Conservation (phyloP, 2,329 filamentous ascomycete species). For the Raffaelea ambrosiae region DNA sequence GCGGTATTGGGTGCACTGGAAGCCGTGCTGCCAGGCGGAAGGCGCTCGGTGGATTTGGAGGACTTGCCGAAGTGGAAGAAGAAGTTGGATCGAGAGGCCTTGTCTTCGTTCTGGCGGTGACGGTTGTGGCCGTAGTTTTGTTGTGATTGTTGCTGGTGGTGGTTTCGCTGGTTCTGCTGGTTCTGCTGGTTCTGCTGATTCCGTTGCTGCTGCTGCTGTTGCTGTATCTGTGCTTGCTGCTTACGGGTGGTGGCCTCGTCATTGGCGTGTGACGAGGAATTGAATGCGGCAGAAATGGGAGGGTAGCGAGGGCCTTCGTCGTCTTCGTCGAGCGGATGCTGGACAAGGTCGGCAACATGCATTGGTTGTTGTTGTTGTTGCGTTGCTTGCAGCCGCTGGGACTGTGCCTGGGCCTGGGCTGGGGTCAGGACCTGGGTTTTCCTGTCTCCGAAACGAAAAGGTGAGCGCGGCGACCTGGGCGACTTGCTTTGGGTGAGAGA, state of each 20-base stretch:
- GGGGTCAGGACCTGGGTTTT: conserved; percentile 15
- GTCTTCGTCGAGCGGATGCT: conserved; percentile 17
- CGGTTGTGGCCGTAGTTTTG: conserved; percentile 13
- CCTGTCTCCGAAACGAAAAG: conserved; percentile 34
- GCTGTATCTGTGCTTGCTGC: neutral
- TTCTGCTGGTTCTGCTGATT: conserved; percentile 14
- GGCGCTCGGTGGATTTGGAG: conserved; percentile 30
- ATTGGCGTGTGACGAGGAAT: conserved; percentile 12
- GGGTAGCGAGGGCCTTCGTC: conserved; percentile 17
- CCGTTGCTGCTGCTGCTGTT: conserved; percentile 15
- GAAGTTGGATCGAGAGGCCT: conserved; percentile 39
- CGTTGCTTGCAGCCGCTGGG: conserved; percentile 3
- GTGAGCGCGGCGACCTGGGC: conserved; percentile 34
- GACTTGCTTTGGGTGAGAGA: conserved; percentile 24
- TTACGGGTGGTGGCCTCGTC: neutral
- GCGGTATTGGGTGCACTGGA: neutral
- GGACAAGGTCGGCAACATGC: conserved; percentile 24
- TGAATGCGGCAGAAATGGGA: conserved; percentile 19
- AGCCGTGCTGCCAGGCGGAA: neutral
- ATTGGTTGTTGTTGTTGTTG: conserved; percentile 14
- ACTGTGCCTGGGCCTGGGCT: conserved; percentile 2
- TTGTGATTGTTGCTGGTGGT: conserved; percentile 15
- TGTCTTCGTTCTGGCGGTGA: conserved; percentile 27
- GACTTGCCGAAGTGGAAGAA: conserved; percentile 42
- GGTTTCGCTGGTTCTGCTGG: conserved; percentile 15